Conservation (phyloP, 805 yeast genomes). For the Teunomyces lycoperdinae region DNA sequence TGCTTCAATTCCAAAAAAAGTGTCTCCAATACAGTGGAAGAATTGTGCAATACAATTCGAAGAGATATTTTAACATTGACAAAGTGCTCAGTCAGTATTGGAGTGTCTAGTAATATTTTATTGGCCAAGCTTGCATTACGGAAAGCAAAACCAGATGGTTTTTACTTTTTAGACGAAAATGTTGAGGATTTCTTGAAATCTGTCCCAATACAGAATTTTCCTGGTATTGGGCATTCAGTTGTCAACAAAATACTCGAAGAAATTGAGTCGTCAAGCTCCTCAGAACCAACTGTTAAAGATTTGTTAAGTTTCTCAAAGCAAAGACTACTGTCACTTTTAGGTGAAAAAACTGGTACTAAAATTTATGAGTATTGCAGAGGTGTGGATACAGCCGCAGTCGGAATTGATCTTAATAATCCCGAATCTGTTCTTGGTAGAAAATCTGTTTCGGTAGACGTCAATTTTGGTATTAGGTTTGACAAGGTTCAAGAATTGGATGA, state of each 20-base stretch:
- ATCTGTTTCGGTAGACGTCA: conserved; percentile 82
- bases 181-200: conserved; percentile 32
- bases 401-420: conserved; percentile 46
- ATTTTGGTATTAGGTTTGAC: conserved; percentile 84
- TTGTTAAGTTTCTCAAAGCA: conserved; percentile 31
- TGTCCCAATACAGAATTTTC: conserved; percentile 42
- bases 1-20: conserved; percentile 12
- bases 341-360: conserved; percentile 67
- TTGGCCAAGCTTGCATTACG: conserved; percentile 73
- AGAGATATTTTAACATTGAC: conserved; percentile 42
- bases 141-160: conserved; percentile 80
- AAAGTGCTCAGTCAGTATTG: conserved; percentile 73
- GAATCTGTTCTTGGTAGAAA: conserved; percentile 54
- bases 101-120: conserved; percentile 70
- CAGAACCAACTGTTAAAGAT: conserved; percentile 34
- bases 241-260: conserved; percentile 43
- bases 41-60: conserved; percentile 36
- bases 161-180: conserved; percentile 33
- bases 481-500: conserved; percentile 56
- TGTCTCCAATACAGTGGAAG: conserved; percentile 10
- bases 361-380: conserved; percentile 64
- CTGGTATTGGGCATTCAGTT: conserved; percentile 62
- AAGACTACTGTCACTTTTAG: conserved; percentile 50
- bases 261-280: conserved; percentile 12
- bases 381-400: conserved; percentile 59